Evolutionary conservation across 306 rosid genomes (phyloP), one percentile per base, ranked within the genome.

Genomic region (Acmispon strigosus): DNA sequence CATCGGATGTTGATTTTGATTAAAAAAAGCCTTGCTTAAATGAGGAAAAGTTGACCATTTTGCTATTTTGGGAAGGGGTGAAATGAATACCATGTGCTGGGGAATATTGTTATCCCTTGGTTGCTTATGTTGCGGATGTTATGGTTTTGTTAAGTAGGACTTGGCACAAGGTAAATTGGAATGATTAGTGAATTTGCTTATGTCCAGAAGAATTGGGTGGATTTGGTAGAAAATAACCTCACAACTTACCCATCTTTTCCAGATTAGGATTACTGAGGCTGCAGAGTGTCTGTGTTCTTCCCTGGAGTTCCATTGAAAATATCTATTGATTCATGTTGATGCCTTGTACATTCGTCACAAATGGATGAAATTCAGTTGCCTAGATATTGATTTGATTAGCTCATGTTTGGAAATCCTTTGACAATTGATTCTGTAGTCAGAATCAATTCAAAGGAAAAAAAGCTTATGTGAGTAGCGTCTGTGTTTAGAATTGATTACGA

Each of bases 271-370:
- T 20, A 72, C 73, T 17, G 69, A 66, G 80, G 49, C 27, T 17
- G 77, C 75, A 19, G 79, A 67, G 20, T 32, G 18, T 77, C 52
- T 12, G 34, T 70, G 69, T 67, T 69, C 27, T 62, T 61, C 36
- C 52, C 16, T n/a, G 80, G 80, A 56, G 80, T 56, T 42, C 62
- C 70, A 44, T 65, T 50, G 77, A 50, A 65, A 66, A 73, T 65
- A 34, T 67, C 10, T 11, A 27, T 27, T 27, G 24, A 22, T 22
- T 81, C 79, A 69, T 66, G 81, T 47, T 58, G 84, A 81, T 85
- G 85, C 84, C 78, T 72, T 89, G 87, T 89, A 87, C 85, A 85
- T 83, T 72, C 73, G 72, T 83, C 43, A 87, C 85, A 52, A 69
- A 83, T 84, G 79, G 87, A 73, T 64, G 76, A 76, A 78, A 78